Base-by-base conservation (phyloP, 495 filamentous ascomycete species). In the Bacidia gigantensis region DNA sequence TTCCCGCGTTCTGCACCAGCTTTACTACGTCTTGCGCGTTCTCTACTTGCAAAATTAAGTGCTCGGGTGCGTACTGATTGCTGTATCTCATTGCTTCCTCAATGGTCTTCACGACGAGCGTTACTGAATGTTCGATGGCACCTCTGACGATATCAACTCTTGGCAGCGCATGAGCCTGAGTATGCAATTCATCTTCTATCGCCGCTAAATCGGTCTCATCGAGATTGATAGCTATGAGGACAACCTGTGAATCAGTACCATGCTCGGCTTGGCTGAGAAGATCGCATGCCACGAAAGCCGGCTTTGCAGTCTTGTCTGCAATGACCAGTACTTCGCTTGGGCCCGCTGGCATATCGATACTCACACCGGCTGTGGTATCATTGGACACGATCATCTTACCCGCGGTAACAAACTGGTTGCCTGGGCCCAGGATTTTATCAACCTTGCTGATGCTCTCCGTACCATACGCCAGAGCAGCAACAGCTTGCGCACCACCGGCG, bases 321-420 rank as follows among this genome's bases (percentile, higher is more conserved):
- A 98, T 77, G 38, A 98, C 92, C 5, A 98, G 79, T 2, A 98
- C 90, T 65, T 98, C 92, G 42, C 88, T 95, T 2, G 92, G 92
- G 10, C 92, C 92, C 38, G 92, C 92, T 11, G 92, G 92, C 92
- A 98, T 98, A 64, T 98, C 92, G 62, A 98, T 98, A 67, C 85
- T 82, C 14, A 98, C 92, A 26, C 85, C 82, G 1, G 92, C 92
- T 48, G 84, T 89, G 29, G 92, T 96, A 62, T 97, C 93, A 66
- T 97, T 98, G 63, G 82, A 81, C 7, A 98, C 92, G 52, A 85
- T 69, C 92, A 98, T 98, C 79, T 98, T 98, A 46, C 86, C 92
- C 0, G 93, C 92, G 0, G 92, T 98, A 24, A 98, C 93, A 62
- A 97, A 98, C 67, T 98, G 92, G 68, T 98, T 98, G 38, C 92